Evolutionary conservation across 768 basidiomycete genomes (phyloP).

Genomic region (Tulasnella sp.): DNA sequence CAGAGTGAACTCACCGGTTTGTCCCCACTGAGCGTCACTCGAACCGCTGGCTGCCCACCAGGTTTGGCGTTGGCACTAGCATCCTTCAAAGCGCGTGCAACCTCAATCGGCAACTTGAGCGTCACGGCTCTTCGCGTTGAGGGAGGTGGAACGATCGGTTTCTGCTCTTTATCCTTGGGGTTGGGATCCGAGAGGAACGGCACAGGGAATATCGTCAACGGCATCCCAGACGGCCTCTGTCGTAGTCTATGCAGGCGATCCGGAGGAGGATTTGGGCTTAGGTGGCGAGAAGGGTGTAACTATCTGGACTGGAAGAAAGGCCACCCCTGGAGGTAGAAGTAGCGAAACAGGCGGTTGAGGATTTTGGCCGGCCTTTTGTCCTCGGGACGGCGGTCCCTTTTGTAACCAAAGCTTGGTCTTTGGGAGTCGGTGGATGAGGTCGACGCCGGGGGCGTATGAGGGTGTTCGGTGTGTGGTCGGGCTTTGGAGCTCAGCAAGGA

Average conservation of each 20-base stretch:
- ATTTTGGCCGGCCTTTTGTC: background rate
- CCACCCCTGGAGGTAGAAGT: background rate
- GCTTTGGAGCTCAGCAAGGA: background rate
- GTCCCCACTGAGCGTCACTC: slow-evolving; percentile 11
- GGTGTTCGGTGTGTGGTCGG: background rate
- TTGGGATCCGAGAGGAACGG: background rate
- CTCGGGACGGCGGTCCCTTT: background rate
- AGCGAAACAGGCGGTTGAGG: background rate
- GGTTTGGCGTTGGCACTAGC: slow-evolving; percentile 1
- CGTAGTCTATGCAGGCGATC: background rate
- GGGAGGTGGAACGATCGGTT: background rate
- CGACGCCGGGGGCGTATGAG: background rate
- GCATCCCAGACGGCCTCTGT: background rate
- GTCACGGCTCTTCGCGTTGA: slow-evolving; percentile 6
- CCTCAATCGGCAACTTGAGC: slow-evolving; percentile 11
- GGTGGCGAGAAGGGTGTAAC: background rate
- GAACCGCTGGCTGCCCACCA: slow-evolving; percentile 9
- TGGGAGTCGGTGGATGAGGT: background rate
- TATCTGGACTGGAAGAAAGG: background rate
- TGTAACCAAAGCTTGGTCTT: background rate
- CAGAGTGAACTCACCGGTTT: slow-evolving; percentile 15
- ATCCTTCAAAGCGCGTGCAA: slow-evolving; percentile 17
- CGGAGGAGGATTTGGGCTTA: background rate
- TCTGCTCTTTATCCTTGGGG: background rate
- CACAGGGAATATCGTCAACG: background rate